Base-by-base conservation (phyloP, 1,284 basidiomycete species). In the Irpex lacteus region DNA sequence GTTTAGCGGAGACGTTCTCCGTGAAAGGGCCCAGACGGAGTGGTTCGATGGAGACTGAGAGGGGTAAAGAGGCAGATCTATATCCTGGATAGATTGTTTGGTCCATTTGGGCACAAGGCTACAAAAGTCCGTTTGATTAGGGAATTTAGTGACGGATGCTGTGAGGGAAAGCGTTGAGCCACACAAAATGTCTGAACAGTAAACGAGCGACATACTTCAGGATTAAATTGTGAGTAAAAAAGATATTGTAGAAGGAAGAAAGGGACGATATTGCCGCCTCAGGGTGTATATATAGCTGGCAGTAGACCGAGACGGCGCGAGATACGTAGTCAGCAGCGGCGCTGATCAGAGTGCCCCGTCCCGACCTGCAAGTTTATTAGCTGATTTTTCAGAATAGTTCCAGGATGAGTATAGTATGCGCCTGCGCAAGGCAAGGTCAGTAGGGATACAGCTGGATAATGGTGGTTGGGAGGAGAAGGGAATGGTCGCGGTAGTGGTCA, bases 351-450 rank as follows among this genome's bases (percentile, higher is more conserved):
- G 54, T 34, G 9, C 9, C 9, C 54, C 50, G 50, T 36, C 54
- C 26, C 32, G 32, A 36, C 32, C 34, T 56, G 54, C 19, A 34
- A 9, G 19, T 52, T 52, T 18, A 53, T 53, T 53, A 53, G 50
- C 9, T 53, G 21, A 11, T 13, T 6, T 36, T 26, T 13, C 11
- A 56, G 34, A 56, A 56, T 32, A 56, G 8, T 34, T 11, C 21
- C 26, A 56, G 54, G 32, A 36, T 56, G 32, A 21, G n/a, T 56
- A 56, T 7, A 18, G 11, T 56, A 56, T 56, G 32, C 54, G 54
- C 54, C 54, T 56, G 54, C 54, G 54, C 54, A 56, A 56, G 54
- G 54, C 54, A 36, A 18, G 26, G n/a, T 56, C 26, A 56, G 54
- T 56, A 56, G 54, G 7, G 54, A 32, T 56, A 56, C 54, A 56